Conservation (phyloP, 768 basidiomycete species). For the Tylopilus felleus region DNA sequence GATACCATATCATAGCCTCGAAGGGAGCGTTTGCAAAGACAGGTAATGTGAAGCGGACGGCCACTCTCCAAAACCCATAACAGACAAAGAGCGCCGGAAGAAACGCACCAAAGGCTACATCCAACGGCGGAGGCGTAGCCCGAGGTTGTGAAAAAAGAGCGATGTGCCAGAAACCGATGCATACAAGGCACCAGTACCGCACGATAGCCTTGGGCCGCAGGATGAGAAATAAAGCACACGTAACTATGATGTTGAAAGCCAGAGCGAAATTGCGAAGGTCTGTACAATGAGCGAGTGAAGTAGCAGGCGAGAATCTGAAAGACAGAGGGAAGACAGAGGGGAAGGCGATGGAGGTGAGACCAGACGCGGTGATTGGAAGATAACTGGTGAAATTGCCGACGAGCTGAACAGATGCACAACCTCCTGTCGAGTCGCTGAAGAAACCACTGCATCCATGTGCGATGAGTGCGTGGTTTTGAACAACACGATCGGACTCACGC, state of each 20-base stretch:
- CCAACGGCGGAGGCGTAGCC: constrained; percentile 62
- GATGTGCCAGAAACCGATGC: constrained; percentile 85
- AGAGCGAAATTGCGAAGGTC: constrained; percentile 71
- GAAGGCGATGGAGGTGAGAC: constrained; percentile 70
- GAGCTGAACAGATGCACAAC: constrained; percentile 70
- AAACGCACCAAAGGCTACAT: constrained; percentile 72
- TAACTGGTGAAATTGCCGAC: constrained; percentile 74
- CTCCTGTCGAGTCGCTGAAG: constrained; percentile 60
- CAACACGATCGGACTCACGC: constrained; percentile 46
- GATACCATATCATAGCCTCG: constrained; percentile 71
- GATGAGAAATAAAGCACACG: constrained; percentile 64
- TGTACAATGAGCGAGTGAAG: constrained; percentile 56
- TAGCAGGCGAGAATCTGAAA: constrained; percentile 50
- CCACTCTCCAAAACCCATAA: constrained; percentile 76
- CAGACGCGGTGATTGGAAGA: constrained; percentile 53
- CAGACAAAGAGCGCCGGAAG: constrained; percentile 74
- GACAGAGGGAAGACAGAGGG: constrained; percentile 72
- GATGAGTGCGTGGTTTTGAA: constrained; percentile 6
- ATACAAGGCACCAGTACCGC: constrained; percentile 73
- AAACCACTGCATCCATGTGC: constrained; percentile 48
- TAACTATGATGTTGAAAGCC: constrained; percentile 68
- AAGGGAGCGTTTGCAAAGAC: constrained; percentile 64
- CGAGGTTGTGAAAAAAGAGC: constrained; percentile 74
- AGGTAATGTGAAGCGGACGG: constrained; percentile 72
- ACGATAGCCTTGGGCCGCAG: constrained; percentile 69